These are phyloP conservation scores for Suaeda aralocaspica DNA, from an alignment of 148 eudicot species.

Conservation along the genomic window DNA sequence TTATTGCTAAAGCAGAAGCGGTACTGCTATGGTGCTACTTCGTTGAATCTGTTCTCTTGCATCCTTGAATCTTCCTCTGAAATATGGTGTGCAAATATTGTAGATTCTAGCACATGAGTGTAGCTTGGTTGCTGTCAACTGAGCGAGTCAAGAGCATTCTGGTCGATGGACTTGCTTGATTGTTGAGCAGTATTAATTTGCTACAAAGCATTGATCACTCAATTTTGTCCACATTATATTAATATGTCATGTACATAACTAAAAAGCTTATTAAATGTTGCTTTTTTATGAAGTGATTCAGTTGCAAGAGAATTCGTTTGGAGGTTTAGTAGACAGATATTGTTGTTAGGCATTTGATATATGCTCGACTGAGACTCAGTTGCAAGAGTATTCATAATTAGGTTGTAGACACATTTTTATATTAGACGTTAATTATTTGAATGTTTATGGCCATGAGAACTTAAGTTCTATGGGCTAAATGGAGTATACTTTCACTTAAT, in stretches of 20 bases:
- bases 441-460: too few species aligned
- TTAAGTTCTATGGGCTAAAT: too few species aligned
- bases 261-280: background rate
- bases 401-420: background rate
- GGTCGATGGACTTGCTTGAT: background rate
- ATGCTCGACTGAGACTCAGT: background rate
- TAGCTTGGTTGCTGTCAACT: slow-evolving; percentile 10
- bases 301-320: too few species aligned
- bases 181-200: background rate
- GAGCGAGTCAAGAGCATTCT: background rate
- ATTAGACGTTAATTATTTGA: background rate
- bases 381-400: background rate
- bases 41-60: background rate
- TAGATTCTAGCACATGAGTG: background rate
- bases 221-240: background rate
- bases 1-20: background rate
- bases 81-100: background rate
- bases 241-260: slow-evolving; percentile 19
- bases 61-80: background rate
- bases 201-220: background rate
- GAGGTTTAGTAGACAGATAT: too few species aligned
- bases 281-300: too few species aligned
- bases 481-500: too few species aligned
- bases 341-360: too few species aligned
- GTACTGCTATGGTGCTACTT: background rate